These are phyloP conservation scores for Aureobasidium sp. DNA, from an alignment of 2,329 filamentous ascomycete species.

Conservation along the genomic window DNA sequence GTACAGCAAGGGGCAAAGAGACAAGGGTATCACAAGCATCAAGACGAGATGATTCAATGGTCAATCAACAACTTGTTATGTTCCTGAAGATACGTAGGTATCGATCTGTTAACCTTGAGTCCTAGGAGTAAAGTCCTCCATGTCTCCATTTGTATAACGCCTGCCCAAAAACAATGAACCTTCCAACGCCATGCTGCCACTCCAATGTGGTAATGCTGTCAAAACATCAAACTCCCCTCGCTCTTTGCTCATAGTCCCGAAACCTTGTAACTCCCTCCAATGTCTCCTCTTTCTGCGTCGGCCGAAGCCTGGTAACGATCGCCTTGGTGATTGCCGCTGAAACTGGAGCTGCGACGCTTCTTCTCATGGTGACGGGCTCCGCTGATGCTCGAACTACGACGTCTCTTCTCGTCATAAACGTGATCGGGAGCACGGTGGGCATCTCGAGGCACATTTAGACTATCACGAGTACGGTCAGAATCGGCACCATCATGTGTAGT, in stretches of 20 bases:
- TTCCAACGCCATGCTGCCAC: background rate
- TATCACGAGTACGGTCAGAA: slow-evolving; percentile 11
- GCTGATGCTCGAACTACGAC: background rate
- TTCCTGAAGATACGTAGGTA: background rate
- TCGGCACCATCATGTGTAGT: slow-evolving; percentile 8
- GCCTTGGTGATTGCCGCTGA: background rate
- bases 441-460: slow-evolving; percentile 10
- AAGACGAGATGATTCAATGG: background rate
- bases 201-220: background rate
- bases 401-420: slow-evolving; percentile 9
- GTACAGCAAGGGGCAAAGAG: background rate
- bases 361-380: background rate
- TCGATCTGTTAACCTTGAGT: background rate
- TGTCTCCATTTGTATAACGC: background rate
- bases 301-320: slow-evolving; percentile 1
- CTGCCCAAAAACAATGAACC: slow-evolving; percentile 1
- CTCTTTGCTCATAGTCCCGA: slow-evolving; percentile 8
- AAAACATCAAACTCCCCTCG: background rate
- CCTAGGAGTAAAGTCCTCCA: background rate
- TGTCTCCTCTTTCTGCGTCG: slow-evolving; percentile 10
- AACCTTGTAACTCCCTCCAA: slow-evolving; percentile 11
- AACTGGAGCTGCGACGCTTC: background rate
- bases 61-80: background rate
- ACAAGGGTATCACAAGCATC: background rate
- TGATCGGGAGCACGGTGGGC: slow-evolving; percentile 8